phyloP scores from a whole-genome alignment of 2,329 filamentous ascomycete genomes.

The Xylogone sp. region DNA sequence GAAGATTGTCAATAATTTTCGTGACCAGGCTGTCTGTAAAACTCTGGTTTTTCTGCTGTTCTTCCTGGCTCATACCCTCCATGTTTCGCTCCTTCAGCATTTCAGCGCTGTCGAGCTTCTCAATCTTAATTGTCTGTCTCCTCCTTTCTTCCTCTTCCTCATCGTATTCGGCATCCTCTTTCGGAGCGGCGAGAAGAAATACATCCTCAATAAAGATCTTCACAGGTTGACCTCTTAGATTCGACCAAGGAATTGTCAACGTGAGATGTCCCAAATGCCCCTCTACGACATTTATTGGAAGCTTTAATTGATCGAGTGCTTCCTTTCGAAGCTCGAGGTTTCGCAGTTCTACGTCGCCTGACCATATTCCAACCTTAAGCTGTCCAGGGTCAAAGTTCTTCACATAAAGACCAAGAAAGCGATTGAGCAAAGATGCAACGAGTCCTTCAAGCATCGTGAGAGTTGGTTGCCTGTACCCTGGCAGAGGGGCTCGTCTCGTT shows the following conservation, averaged over 20 bases:
- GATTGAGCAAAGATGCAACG: slow-evolving; percentile 94
- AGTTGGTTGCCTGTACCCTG: slow-evolving; percentile 66
- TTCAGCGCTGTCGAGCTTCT: slow-evolving; percentile 96
- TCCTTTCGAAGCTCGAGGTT: slow-evolving; percentile 91
- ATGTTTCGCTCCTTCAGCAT: slow-evolving; percentile 85
- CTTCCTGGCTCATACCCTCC: slow-evolving; percentile 91
- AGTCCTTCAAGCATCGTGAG: slow-evolving; percentile 91
- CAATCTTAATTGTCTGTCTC: slow-evolving; percentile 92
- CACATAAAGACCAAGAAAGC: slow-evolving; percentile 99
- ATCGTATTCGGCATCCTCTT: slow-evolving; percentile 91
- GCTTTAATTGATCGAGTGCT: slow-evolving; percentile 92
- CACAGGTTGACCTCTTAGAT: slow-evolving; percentile 88
- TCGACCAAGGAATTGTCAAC: slow-evolving; percentile 94
- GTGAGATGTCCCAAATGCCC: slow-evolving; percentile 92
- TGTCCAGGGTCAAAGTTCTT: slow-evolving; percentile 98
- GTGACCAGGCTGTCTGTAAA: slow-evolving; percentile 94
- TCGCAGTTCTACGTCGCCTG: slow-evolving; percentile 91
- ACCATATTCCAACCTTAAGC: slow-evolving; percentile 98
- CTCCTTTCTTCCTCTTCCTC: slow-evolving; percentile 86
- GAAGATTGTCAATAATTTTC: slow-evolving; percentile 96
- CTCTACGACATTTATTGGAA: slow-evolving; percentile 94
- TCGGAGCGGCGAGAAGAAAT: slow-evolving; percentile 89
- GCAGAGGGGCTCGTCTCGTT: slow-evolving; percentile 44
- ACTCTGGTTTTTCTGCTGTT: slow-evolving; percentile 96
- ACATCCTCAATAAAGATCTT: slow-evolving; percentile 96